Percentiles rank a stretch among this genome's conserved stretches.
Conservation (phyloP, 148 eudicot species). For the Rhododendron vialii region DNA sequence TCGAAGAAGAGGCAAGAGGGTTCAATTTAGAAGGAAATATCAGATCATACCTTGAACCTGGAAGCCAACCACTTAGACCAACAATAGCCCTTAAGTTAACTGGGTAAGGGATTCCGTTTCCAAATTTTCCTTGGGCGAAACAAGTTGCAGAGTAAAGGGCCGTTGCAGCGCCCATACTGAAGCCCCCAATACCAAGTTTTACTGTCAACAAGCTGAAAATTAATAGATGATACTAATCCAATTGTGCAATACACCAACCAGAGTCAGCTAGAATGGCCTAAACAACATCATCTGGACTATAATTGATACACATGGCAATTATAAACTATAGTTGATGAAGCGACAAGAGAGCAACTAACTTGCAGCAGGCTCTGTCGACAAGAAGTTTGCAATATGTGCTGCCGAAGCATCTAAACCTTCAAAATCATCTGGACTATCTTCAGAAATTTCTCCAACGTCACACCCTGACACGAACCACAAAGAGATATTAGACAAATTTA, state of each 20-base stretch:
- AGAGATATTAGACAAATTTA: neutral
- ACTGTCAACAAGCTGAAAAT: slow-evolving; percentile 35
- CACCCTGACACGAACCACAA: slow-evolving; percentile 57
- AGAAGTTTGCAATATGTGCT: slow-evolving; percentile 81
- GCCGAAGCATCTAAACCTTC: slow-evolving; percentile 96
- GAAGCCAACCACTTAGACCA: slow-evolving; percentile 98
- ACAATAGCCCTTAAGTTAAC: slow-evolving; percentile 65
- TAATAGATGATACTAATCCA: neutral
- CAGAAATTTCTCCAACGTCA: slow-evolving; percentile 81
- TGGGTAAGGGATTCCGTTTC: slow-evolving; percentile 77
- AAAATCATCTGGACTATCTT: slow-evolving; percentile 73
- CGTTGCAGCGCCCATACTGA: slow-evolving; percentile 94
- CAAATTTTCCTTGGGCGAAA: slow-evolving; percentile 71
- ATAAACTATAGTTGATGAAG: neutral
- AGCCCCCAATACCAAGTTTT: slow-evolving; percentile 96
- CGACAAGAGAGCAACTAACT: slow-evolving; percentile 35
- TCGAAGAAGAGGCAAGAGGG: neutral
- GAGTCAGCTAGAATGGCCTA: neutral
- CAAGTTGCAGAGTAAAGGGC: slow-evolving; percentile 95
- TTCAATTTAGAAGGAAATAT: neutral
- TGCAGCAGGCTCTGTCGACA: slow-evolving; percentile 88
- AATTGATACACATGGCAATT: neutral
- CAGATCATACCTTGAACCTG: slow-evolving; percentile 59
- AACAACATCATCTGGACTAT: neutral
- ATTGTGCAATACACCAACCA: neutral